Conservation (phyloP, 805 yeast genomes). For the Alloascoidea hylecoeti region DNA sequence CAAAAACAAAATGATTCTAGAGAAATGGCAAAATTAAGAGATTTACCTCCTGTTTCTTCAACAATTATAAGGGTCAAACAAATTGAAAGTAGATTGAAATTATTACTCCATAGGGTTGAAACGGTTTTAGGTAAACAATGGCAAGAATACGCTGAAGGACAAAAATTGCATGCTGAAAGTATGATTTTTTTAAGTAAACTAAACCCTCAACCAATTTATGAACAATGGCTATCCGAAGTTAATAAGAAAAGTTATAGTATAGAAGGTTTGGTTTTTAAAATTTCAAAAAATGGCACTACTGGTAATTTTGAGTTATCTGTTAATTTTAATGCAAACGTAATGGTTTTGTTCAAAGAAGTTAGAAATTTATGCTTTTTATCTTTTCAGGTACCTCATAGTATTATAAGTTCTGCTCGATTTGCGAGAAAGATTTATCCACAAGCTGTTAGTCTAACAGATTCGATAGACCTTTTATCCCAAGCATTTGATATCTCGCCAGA, state of each 20-base stretch:
- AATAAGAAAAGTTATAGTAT: slow-evolving; percentile 10
- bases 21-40: slow-evolving; percentile 23
- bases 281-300: slow-evolving; percentile 15
- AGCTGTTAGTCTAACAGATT: slow-evolving; percentile 39
- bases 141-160: slow-evolving; percentile 54
- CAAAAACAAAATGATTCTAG: slow-evolving; percentile 19
- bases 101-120: slow-evolving; percentile 29
- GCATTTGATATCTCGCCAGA: neutral
- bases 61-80: slow-evolving; percentile 39
- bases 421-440: slow-evolving; percentile 41
- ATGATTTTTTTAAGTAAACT: slow-evolving; percentile 28
- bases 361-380: slow-evolving; percentile 33
- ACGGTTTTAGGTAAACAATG: slow-evolving; percentile 46
- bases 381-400: slow-evolving; percentile 39
- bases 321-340: slow-evolving; percentile 33
- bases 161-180: slow-evolving; percentile 38
- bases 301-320: slow-evolving; percentile 22
- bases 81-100: slow-evolving; percentile 26
- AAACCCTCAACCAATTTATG: slow-evolving; percentile 24
- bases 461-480: slow-evolving; percentile 17
- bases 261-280: slow-evolving; percentile 24
- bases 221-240: slow-evolving; percentile 32
- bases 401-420: slow-evolving; percentile 31
- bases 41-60: slow-evolving; percentile 32
- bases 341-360: slow-evolving; percentile 37